Conservation (phyloP, 2,329 filamentous ascomycete species). For the Fonsecaea erecta region DNA sequence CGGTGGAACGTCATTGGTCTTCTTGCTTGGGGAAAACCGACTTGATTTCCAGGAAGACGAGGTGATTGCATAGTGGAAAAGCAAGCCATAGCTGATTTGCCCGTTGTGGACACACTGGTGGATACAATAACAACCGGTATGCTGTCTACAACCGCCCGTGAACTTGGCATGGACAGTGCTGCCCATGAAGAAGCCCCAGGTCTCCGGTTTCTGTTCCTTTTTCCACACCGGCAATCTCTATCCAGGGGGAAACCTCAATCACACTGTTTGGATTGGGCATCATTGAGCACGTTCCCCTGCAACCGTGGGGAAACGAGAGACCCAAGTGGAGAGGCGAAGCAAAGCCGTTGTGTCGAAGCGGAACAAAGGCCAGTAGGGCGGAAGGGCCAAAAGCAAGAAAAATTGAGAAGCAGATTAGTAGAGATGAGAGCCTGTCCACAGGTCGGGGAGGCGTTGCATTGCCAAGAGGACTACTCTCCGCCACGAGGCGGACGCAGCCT, state of each 20-base stretch:
- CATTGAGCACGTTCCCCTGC: neutral
- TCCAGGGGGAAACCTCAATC: neutral
- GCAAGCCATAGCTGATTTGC: constrained; percentile 6
- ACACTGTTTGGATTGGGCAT: neutral
- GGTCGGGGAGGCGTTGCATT: constrained; percentile 9
- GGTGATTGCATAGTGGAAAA: neutral
- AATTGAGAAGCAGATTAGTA: neutral
- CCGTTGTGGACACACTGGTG: neutral
- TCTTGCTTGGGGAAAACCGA: neutral
- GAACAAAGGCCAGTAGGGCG: constrained; percentile 9
- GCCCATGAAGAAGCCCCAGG: neutral
- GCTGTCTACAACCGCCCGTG: neutral
- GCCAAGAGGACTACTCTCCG: constrained; percentile 9
- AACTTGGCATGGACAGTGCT: neutral
- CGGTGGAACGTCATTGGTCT: constrained; percentile 2
- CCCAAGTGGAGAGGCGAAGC: constrained; percentile 8
- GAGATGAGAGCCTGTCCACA: constrained; percentile 2
- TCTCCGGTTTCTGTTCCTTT: neutral
- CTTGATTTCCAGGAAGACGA: constrained; percentile 6
- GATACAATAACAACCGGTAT: neutral
- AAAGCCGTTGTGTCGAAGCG: constrained; percentile 10
- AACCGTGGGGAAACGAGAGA: neutral
- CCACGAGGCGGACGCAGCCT: constrained; percentile 1
- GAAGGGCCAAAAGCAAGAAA: neutral
- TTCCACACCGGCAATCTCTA: constrained; percentile 11